Conservation (phyloP, 164 flowering plant genomes). For the Kalanchoe fedtschenkoi region DNA sequence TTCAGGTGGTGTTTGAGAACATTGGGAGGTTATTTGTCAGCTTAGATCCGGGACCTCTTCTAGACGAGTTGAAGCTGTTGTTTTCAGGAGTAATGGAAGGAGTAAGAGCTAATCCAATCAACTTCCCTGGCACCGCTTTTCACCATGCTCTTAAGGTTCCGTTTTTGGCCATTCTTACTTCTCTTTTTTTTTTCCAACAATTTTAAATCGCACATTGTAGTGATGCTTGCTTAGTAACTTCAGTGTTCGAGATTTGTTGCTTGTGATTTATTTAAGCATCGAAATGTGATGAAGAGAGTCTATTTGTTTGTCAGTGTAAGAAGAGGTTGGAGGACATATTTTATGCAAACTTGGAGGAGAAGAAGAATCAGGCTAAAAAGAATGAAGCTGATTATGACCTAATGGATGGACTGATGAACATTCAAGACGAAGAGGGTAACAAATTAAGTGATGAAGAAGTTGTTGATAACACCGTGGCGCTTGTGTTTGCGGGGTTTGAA, state of each 20-base stretch:
- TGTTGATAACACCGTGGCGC: slow-evolving; percentile 36
- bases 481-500: slow-evolving; percentile 32
- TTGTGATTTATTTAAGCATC: background rate
- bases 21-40: slow-evolving; percentile 32
- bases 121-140: slow-evolving; percentile 38
- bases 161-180: slow-evolving; percentile 23
- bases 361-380: slow-evolving; percentile 13
- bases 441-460: slow-evolving; percentile 33
- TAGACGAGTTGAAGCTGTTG: slow-evolving; percentile 16
- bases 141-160: slow-evolving; percentile 29
- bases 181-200: too few relatives aligned
- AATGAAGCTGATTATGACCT: background rate
- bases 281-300: background rate
- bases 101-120: slow-evolving; percentile 31
- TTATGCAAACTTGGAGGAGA: slow-evolving; percentile 26
- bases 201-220: too few relatives aligned
- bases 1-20: slow-evolving; percentile 16
- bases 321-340: slow-evolving; percentile 25
- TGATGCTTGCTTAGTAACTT: too few relatives aligned
- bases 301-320: slow-evolving; percentile 25
- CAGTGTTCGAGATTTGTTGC: slow-evolving; percentile 8
- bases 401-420: slow-evolving; percentile 38
- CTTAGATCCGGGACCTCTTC: slow-evolving; percentile 28
- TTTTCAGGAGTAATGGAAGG: slow-evolving; percentile 29
- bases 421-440: slow-evolving; percentile 35